Evolutionary conservation across 805 yeast species (phyloP).

Genomic region (Teunomyces funiuensis): DNA sequence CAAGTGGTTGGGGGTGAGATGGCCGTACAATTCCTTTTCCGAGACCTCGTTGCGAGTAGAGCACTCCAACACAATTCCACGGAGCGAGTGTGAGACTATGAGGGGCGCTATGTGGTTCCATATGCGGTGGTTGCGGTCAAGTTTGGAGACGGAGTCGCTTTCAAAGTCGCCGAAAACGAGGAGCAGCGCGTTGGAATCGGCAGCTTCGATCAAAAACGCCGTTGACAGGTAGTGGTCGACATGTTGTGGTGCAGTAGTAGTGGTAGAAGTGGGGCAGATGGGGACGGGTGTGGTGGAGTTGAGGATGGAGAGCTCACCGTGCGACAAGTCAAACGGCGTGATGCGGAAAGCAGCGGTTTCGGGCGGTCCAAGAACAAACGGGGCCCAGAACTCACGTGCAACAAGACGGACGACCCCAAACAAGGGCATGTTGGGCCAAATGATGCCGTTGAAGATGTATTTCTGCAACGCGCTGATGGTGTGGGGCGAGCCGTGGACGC

Average conservation of each 20-base stretch:
- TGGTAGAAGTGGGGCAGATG: background rate
- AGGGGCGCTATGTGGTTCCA: slow-evolving; percentile 59
- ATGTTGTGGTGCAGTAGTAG: too few relatives aligned
- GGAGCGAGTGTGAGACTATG: slow-evolving; percentile 38
- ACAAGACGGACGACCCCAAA: slow-evolving; percentile 25
- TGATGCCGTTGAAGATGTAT: slow-evolving; percentile 66
- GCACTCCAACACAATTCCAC: slow-evolving; percentile 74
- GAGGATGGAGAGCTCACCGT: slow-evolving; percentile 23
- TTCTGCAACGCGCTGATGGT: slow-evolving; percentile 53
- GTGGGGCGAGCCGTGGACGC: slow-evolving; percentile 50
- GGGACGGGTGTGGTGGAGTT: background rate
- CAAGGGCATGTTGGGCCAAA: slow-evolving; percentile 75
- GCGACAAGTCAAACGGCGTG: slow-evolving; percentile 33
- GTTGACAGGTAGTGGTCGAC: slow-evolving; percentile 44
- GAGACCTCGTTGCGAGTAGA: slow-evolving; percentile 44
- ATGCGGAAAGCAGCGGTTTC: slow-evolving; percentile 18
- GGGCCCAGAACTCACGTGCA: slow-evolving; percentile 10
- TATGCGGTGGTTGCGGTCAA: slow-evolving; percentile 38
- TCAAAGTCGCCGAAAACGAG: slow-evolving; percentile 86
- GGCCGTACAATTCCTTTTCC: slow-evolving; percentile 65
- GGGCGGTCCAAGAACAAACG: background rate
- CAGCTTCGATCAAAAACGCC: slow-evolving; percentile 56
- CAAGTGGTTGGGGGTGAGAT: slow-evolving; percentile 66
- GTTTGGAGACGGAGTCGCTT: slow-evolving; percentile 52
- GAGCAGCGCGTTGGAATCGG: slow-evolving; percentile 33